Evolutionary conservation across 345 rosid genomes (phyloP).

Genomic region (Sisymbrium altissimum): DNA sequence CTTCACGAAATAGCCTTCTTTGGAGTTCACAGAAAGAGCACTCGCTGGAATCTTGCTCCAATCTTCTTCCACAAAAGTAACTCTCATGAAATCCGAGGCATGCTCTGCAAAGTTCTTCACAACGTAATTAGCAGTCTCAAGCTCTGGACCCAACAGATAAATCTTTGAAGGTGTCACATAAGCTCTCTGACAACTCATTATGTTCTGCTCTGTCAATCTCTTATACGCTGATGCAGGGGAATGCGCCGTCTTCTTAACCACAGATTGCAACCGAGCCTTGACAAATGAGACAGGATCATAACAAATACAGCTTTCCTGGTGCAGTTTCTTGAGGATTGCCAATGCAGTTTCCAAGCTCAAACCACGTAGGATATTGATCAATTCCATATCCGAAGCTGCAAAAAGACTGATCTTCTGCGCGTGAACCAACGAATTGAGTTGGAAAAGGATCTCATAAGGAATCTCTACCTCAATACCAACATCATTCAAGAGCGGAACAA

Average conservation of each 20-base stretch:
- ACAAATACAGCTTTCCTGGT: slow-evolving; percentile 55
- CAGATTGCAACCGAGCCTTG: slow-evolving; percentile 39
- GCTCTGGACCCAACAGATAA: slow-evolving; percentile 93
- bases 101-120: slow-evolving; percentile 69
- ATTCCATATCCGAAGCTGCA: slow-evolving; percentile 41
- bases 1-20: slow-evolving; percentile 59
- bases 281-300: slow-evolving; percentile 61
- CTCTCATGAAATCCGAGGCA: slow-evolving; percentile 82
- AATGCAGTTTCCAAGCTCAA: slow-evolving; percentile 46
- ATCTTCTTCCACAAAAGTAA: slow-evolving; percentile 93
- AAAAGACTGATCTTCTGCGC: slow-evolving; percentile 66
- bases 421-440: slow-evolving; percentile 78
- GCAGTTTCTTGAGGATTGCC: slow-evolving; percentile 63
- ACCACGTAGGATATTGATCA: slow-evolving; percentile 45
- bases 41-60: slow-evolving; percentile 77
- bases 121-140: slow-evolving; percentile 79
- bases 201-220: slow-evolving; percentile 45
- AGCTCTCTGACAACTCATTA: slow-evolving; percentile 82
- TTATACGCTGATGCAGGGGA: slow-evolving; percentile 40
- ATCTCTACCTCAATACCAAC: slow-evolving; percentile 33
- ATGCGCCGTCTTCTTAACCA: slow-evolving; percentile 34
- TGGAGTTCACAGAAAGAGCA: slow-evolving; percentile 58
- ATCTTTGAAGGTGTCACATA: slow-evolving; percentile 76
- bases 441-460: slow-evolving; percentile 75
- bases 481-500: slow-evolving; percentile 60